A percentile compares a stretch with the other conserved stretches of the same genome.
These are phyloP conservation scores for Lactarius hengduanensis DNA, from an alignment of 768 basidiomycete genomes.

Conservation along the genomic window DNA sequence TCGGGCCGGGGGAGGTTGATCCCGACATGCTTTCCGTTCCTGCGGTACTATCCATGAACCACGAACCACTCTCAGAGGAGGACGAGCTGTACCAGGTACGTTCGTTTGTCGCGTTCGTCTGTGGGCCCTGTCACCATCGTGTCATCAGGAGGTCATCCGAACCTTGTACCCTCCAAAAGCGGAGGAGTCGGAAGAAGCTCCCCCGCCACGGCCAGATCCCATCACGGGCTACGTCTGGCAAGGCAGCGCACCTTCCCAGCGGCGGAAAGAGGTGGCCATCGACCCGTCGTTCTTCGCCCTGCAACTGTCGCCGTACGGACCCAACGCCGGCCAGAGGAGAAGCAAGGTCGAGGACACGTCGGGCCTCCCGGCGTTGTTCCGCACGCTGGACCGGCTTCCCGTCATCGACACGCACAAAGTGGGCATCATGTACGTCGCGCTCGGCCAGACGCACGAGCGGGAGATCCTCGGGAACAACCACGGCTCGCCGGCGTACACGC, in stretches of 20 bases:
- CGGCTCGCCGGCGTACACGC: slow-evolving; percentile 92
- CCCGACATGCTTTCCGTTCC: slow-evolving; percentile 74
- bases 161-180: slow-evolving; percentile 19
- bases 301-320: slow-evolving; percentile 78
- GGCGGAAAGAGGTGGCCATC: slow-evolving; percentile 80
- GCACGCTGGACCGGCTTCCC: slow-evolving; percentile 75
- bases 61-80: slow-evolving; percentile 37
- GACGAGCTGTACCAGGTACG: slow-evolving; percentile 30
- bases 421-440: slow-evolving; percentile 93
- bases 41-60: slow-evolving; percentile 71
- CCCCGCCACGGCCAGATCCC: slow-evolving; percentile 57
- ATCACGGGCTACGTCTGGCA: slow-evolving; percentile 90
- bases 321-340: slow-evolving; percentile 46
- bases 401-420: slow-evolving; percentile 98
- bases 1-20: slow-evolving; percentile 79
- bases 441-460: slow-evolving; percentile 78
- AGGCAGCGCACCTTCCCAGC: slow-evolving; percentile 79
- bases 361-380: slow-evolving; percentile 56
- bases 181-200: slow-evolving; percentile 25
- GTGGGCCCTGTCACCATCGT: slow-evolving; percentile 5
- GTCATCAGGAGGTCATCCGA: slow-evolving; percentile 19
- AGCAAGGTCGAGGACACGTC: slow-evolving; percentile 54
- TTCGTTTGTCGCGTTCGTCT: neutral
- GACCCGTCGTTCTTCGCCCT: slow-evolving; percentile 85
- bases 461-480: slow-evolving; percentile 89